Evolutionary conservation across 805 yeast species (phyloP).

Genomic region (Starmera quercuum): DNA sequence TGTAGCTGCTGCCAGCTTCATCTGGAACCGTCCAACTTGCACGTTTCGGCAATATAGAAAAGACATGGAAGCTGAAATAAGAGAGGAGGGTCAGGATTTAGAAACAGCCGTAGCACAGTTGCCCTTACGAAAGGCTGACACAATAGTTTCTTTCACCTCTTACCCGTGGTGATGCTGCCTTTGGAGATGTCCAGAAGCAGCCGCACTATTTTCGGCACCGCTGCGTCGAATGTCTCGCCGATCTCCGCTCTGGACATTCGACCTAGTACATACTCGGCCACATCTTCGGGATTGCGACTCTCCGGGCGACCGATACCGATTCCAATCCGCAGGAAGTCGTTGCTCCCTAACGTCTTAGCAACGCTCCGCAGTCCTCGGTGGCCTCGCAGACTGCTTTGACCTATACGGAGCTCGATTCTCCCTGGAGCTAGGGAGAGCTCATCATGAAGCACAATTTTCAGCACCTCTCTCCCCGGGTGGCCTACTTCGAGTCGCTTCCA

Average conservation of each 20-base stretch:
- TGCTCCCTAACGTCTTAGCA: conserved; percentile 32
- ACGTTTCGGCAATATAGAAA: no score
- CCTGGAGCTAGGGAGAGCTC: conserved; percentile 68
- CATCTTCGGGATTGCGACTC: conserved; percentile 28
- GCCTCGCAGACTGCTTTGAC: conserved; percentile 62
- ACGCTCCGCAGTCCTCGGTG: conserved; percentile 78
- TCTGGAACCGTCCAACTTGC: no score
- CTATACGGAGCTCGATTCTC: conserved; percentile 50
- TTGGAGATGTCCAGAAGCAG: conserved; percentile 23
- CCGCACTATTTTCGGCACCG: conserved; percentile 32
- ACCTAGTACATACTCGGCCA: conserved; percentile 58
- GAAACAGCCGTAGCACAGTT: no score
- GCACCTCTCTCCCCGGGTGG: conserved; percentile 21
- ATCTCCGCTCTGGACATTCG: conserved; percentile 40
- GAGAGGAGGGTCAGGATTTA: no score
- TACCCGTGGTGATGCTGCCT: not conserved
- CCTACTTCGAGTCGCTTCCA: no score
- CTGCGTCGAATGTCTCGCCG: conserved; percentile 29
- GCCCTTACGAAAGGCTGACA: no score
- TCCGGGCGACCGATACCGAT: conserved; percentile 74
- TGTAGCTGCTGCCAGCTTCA: not conserved
- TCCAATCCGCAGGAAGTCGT: conserved; percentile 54
- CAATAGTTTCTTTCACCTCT: no score
- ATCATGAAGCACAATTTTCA: conserved; percentile 64
- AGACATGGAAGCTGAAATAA: no score